Evolutionary conservation across 1,284 basidiomycete species (phyloP).

Genomic region (Spongiforma sp.): DNA sequence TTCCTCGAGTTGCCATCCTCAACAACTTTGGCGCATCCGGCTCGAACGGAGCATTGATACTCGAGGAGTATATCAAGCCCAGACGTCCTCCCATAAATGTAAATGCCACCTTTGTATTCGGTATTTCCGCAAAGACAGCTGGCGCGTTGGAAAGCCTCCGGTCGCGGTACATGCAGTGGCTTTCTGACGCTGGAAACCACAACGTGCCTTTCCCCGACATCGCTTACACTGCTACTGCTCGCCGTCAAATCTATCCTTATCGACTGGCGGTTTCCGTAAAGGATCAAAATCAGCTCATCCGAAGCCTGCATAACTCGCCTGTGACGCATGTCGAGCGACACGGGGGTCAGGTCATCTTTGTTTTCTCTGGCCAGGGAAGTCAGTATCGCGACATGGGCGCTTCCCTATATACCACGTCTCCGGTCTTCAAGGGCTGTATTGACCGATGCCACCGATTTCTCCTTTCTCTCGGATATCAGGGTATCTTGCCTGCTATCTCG

Average conservation of each 20-base stretch:
- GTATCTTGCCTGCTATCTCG: constrained; percentile 53
- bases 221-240: constrained; percentile 68
- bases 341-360: constrained; percentile 52
- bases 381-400: constrained; percentile 71
- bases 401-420: constrained; percentile 53
- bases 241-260: constrained; percentile 59
- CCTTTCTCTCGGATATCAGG: constrained; percentile 51
- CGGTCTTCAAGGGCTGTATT: constrained; percentile 53
- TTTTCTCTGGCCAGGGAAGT: constrained; percentile 75
- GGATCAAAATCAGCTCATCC: constrained; percentile 48
- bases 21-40: constrained; percentile 81
- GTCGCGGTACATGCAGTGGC: constrained; percentile 49
- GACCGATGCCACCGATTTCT: constrained; percentile 63
- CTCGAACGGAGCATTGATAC: constrained; percentile 64
- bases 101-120: constrained; percentile 56
- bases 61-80: constrained; percentile 53
- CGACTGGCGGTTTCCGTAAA: constrained; percentile 54
- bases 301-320: constrained; percentile 45
- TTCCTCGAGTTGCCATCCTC: constrained; percentile 57
- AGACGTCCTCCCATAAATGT: no score
- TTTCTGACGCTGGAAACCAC: constrained; percentile 40
- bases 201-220: constrained; percentile 49
- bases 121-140: constrained; percentile 62
- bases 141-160: constrained; percentile 53
- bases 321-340: constrained; percentile 35